Evolutionary conservation across 208 protist genomes (phyloP), one percentile per base, ranked within the genome.

Genomic region (Leishmania guyanensis): DNA sequence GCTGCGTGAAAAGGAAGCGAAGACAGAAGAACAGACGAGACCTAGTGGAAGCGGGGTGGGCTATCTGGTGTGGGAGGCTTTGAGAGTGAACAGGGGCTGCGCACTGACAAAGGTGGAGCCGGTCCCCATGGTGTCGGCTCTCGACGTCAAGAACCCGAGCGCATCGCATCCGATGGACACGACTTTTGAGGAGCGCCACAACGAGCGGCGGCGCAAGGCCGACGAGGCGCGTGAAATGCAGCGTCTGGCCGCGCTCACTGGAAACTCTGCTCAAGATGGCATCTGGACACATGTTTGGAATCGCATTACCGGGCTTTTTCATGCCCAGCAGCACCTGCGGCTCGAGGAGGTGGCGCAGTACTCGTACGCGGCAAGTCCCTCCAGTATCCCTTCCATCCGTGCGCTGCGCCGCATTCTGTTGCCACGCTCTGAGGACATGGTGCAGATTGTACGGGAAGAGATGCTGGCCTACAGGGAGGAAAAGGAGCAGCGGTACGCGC

Each of bases 361-460:
- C 80, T 95, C 92, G 8, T 97, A 97, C 79, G 91, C 93, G 5
- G 93, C 91, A 22, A 94, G 88, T 66, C 94, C 93, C 22, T 94
- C 91, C 3, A 94, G 88, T 68, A 88, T 96, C 36, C 84, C 86
- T 0, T 82, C 90, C n/a, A 62, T 97, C 54, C 89, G 93, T 33
- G 75, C 86, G 0, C 71, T 97, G 39, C 91, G 94, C 22, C 94
- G 94, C 8, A 90, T 92, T 56, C 78, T 97, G 29, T 84, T 97
- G 50, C 94, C 94, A 4, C 80, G 88, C 33, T 95, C 91, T 48
- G 94, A 97, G 77, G 94, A 97, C 78, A 92, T 94, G 77, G 93
- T 91, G 43, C 93, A 96, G 73, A 79, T 95, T 5, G 94, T 97
- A 22, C 90, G 94, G 1, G 94, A 97, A 80, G 93, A 96, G 62